These are phyloP conservation scores for Rhizoclosmatium globosum DNA, from an alignment of 192 early-diverging fungal species.

Conservation along the genomic window DNA sequence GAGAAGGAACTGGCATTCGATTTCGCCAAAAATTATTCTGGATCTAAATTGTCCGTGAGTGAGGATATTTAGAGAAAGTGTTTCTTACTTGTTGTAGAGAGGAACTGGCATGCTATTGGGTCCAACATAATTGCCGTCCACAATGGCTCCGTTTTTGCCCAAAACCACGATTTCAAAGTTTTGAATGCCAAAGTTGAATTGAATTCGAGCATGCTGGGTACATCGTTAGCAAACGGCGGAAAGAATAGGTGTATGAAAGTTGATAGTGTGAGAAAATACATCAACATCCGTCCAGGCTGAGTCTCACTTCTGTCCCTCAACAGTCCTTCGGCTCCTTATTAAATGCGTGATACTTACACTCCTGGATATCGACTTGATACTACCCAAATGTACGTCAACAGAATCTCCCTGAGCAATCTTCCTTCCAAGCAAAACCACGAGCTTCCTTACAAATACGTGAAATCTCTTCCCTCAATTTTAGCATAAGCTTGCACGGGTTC, in stretches of 20 bases:
- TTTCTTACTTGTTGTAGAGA: constrained; percentile 65
- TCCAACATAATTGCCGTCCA: constrained; percentile 81
- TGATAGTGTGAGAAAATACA: neutral
- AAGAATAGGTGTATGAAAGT: neutral
- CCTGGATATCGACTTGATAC: constrained; percentile 85
- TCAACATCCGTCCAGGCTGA: neutral
- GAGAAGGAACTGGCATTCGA: constrained; percentile 81
- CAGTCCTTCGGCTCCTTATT: too few relatives aligned
- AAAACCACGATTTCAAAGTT: constrained; percentile 86
- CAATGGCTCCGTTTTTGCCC: constrained; percentile 89
- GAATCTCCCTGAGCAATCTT: constrained; percentile 60
- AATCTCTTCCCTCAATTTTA: constrained; percentile 84
- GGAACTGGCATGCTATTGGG: constrained; percentile 68
- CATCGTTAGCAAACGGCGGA: neutral
- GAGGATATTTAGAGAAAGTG: constrained; percentile 6
- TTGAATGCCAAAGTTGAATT: constrained; percentile 83
- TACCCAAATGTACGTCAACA: constrained; percentile 88
- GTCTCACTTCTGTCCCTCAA: neutral
- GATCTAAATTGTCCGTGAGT: constrained; percentile 48
- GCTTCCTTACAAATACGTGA: constrained; percentile 87
- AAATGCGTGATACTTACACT: constrained; percentile 11
- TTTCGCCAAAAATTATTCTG: constrained; percentile 86
- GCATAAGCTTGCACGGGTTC: constrained; percentile 86
- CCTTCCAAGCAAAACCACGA: constrained; percentile 81
- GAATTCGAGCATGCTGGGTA: constrained; percentile 78